Conservation (phyloP, 1,139 yeast genomes). For the Taphrina populina region DNA sequence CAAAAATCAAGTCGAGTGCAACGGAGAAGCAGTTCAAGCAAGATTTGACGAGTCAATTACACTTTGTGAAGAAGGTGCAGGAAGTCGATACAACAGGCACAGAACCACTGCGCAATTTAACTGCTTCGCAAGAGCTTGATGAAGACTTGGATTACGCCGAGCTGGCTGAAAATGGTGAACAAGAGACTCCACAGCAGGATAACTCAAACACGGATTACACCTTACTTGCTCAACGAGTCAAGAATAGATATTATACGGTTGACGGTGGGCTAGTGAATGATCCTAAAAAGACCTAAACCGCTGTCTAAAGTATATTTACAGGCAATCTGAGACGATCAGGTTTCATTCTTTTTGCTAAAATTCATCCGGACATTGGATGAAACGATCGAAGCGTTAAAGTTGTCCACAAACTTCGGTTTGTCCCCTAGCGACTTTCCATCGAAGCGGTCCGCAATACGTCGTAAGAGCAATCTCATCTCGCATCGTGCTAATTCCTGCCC, state of each 20-base stretch:
- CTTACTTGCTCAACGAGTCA: constrained; percentile 10
- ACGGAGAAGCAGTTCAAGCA: constrained; percentile 38
- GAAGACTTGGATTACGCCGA: constrained; percentile 15
- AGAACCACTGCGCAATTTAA: constrained; percentile 41
- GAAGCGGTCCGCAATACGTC: constrained; percentile 3
- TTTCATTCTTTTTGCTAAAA: too few relatives aligned
- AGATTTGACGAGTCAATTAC: constrained; percentile 45
- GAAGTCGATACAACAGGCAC: constrained; percentile 44
- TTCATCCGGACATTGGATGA: neutral
- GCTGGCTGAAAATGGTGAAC: constrained; percentile 9
- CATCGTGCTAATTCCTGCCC: constrained; percentile 26
- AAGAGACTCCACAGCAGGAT: too few relatives aligned
- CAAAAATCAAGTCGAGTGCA: constrained; percentile 17
- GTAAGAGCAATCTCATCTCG: constrained; percentile 13
- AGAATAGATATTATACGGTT: constrained; percentile 13
- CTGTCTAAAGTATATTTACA: too few relatives aligned
- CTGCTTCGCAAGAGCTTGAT: constrained; percentile 7
- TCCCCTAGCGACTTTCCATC: constrained; percentile 8
- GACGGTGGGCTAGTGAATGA: constrained; percentile 20
- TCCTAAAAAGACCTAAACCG: neutral
- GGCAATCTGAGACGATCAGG: too few relatives aligned
- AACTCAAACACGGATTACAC: constrained; percentile 17
- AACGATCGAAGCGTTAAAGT: constrained; percentile 24
- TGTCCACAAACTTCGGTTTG: constrained; percentile 4
- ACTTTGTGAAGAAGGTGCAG: constrained; percentile 45